Conservation (phyloP, 345 rosid species). For the Passiflora organensis region DNA sequence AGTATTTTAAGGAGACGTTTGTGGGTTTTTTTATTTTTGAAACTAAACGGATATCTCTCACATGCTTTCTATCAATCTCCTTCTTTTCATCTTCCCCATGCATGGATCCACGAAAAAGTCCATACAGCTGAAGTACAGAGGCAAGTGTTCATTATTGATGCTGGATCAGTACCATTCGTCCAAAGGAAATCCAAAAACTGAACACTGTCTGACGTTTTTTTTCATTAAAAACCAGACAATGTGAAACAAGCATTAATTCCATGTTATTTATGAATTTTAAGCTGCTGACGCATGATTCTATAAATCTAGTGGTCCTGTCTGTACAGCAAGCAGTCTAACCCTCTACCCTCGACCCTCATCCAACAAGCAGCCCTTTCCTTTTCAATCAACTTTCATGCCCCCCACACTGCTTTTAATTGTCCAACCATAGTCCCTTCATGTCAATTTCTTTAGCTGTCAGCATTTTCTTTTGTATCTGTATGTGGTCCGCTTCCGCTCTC, state of each 20-base stretch:
- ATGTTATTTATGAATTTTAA: too few species aligned
- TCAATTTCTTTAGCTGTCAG: constrained; percentile 12
- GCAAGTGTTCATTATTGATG: too few species aligned
- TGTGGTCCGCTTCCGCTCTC: background rate
- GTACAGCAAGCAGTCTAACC: background rate
- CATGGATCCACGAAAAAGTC: too few species aligned
- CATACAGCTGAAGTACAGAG: too few species aligned
- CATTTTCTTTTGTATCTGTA: background rate
- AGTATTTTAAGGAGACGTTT: too few species aligned
- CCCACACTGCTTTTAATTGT: constrained; percentile 13
- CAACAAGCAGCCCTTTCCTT: background rate
- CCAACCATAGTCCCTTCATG: constrained; percentile 4
- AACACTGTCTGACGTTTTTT: too few species aligned
- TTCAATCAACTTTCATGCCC: constrained; percentile 12
- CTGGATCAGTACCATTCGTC: background rate
- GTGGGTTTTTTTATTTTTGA: too few species aligned
- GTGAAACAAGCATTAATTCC: too few species aligned
- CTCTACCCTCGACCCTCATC: background rate
- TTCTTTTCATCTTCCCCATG: too few species aligned
- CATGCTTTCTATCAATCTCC: too few species aligned
- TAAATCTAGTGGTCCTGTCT: background rate
- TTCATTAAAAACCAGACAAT: too few species aligned
- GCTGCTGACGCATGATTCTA: background rate
- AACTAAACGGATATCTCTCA: too few species aligned
- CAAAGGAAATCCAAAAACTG: background rate